Evolutionary conservation across 441 rosid species (phyloP).

Genomic region (Geranium incanum): DNA sequence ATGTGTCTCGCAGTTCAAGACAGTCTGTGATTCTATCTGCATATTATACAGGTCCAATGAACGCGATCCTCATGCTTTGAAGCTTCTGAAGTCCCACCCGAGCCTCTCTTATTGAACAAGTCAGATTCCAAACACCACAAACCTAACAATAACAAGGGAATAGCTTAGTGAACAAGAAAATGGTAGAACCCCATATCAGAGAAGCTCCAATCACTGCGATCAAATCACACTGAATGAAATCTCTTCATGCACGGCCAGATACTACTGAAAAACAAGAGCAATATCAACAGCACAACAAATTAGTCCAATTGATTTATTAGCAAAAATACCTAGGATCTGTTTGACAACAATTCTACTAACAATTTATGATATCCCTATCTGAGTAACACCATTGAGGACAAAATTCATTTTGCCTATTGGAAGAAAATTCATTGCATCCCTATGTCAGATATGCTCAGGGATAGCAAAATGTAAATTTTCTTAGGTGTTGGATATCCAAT

Average conservation of each 20-base stretch:
- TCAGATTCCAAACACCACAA: conserved; percentile 15
- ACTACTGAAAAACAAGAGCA: neutral
- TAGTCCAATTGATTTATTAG: no score
- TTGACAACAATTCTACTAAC: neutral
- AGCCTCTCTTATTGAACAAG: conserved; percentile 23
- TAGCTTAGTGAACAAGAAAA: neutral
- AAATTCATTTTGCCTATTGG: neutral
- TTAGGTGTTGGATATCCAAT: no score
- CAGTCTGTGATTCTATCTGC: conserved; percentile 43
- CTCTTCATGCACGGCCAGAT: neutral
- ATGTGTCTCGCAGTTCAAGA: conserved; percentile 35
- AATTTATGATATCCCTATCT: neutral
- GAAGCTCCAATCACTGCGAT: neutral
- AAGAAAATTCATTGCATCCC: neutral
- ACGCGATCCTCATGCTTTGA: conserved; percentile 27
- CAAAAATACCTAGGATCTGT: neutral
- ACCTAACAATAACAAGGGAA: conserved; percentile 11
- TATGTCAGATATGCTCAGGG: neutral
- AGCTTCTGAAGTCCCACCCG: conserved; percentile 17
- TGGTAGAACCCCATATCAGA: neutral
- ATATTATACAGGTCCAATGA: conserved; percentile 31
- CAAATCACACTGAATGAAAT: neutral
- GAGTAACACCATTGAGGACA: neutral
- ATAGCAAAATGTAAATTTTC: neutral
- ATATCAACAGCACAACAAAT: no score